Conservation (phyloP, 2,329 filamentous ascomycete species). For the Claviceps africana region DNA sequence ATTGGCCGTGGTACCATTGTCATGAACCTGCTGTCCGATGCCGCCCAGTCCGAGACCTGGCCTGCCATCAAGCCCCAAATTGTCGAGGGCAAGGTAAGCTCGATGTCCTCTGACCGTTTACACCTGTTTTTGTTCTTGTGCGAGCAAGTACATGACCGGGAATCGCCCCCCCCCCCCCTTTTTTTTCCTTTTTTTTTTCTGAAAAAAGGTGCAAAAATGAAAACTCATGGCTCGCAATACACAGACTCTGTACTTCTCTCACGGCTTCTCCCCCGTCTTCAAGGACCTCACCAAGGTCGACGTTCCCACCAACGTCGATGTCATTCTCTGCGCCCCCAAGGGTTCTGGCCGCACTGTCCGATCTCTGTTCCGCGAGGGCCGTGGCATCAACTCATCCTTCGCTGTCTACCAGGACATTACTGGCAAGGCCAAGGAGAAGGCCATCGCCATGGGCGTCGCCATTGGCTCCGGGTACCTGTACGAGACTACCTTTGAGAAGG, state of each 20-base stretch:
- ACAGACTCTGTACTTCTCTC: slow-evolving; percentile 98
- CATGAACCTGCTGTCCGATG: slow-evolving; percentile 98
- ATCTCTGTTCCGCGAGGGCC: slow-evolving; percentile 96
- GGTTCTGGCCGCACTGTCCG: slow-evolving; percentile 97
- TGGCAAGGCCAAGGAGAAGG: slow-evolving; percentile 96
- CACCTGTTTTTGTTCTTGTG: background rate
- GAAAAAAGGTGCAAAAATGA: too few relatives aligned
- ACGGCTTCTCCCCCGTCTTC: slow-evolving; percentile 99
- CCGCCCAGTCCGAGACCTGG: slow-evolving; percentile 98
- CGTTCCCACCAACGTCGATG: slow-evolving; percentile 86
- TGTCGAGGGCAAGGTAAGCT: slow-evolving; percentile 86
- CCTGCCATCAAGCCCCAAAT: slow-evolving; percentile 94
- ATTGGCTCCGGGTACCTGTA: slow-evolving; percentile 98
- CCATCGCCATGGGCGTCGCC: slow-evolving; percentile 88
- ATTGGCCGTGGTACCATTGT: slow-evolving; percentile 85
- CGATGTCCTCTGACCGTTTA: background rate
- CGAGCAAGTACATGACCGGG: too few relatives aligned
- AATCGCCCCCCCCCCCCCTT: too few relatives aligned
- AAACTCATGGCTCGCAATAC: background rate
- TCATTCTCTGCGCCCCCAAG: slow-evolving; percentile 99
- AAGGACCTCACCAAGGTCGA: slow-evolving; percentile 99
- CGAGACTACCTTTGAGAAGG: slow-evolving; percentile 99
- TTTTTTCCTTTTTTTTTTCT: too few relatives aligned
- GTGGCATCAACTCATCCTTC: slow-evolving; percentile 98
- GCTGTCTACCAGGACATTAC: slow-evolving; percentile 98